Base-by-base conservation (phyloP, 257 asterid species). In the Vinca minor region DNA sequence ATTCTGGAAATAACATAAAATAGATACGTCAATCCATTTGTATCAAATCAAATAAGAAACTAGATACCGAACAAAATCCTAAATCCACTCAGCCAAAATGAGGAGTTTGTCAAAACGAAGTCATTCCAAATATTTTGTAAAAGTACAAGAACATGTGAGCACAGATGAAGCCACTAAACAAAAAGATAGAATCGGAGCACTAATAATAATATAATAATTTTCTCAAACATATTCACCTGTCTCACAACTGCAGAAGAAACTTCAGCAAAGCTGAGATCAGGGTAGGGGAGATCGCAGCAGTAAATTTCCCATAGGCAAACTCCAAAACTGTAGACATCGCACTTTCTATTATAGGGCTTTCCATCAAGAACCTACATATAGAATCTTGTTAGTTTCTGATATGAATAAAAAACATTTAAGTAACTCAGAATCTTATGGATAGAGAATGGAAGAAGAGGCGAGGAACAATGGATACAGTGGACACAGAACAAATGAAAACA, bases 301-400 rank as follows among this genome's bases (percentile, higher is more conserved):
- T 91, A 91, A 55, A 80, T 91, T 74, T 91, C 98, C 98, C 96
- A 88, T 32, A 91, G 72, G 83, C 98, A 91, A 49, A 91, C 57
- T 11, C 98, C 96, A 20, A 91, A 91, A 73, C 98, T 91, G 66
- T 91, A 91, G 35, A 91, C 98, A 23, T 91, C 98, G 12, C 98
- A 91, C 74, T 88, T 91, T 77, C 98, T 78, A 78, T 91, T 88
- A 68, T 91, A 91, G 4, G 98, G 98, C 71, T 89, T 86, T 64
- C 98, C 98, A 62, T 89, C 93, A 25, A 92, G 89, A 54, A 92
- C 98, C 98, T 91, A 62, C 64, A 68, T 10, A 74, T 13, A 17
- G 53, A 1, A 23, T 61, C 31, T 15, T 13, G 35, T 42, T 44
- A 62, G 53, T 42, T 62, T 17, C 34, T 28, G 21, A 55, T 17